Percentiles rank a stretch among this genome's conserved stretches.
Conservation (phyloP, 495 filamentous ascomycete species). For the Aspergillus funiculosus region DNA sequence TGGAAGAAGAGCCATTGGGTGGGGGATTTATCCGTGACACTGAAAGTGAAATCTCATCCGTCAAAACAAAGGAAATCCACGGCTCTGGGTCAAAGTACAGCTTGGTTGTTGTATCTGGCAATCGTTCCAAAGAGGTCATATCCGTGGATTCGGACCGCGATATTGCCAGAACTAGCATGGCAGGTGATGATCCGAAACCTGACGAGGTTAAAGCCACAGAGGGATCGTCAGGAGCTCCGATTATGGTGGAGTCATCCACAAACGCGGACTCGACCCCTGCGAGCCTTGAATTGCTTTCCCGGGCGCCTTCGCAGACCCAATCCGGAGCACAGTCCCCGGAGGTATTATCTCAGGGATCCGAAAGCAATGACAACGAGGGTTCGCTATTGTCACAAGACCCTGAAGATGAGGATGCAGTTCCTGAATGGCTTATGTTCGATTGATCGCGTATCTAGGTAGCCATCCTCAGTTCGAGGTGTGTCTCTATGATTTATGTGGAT, state of each 20-base stretch:
- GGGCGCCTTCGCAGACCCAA: slow-evolving; percentile 16
- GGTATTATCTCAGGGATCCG: slow-evolving; percentile 19
- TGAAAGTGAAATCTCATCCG: background rate
- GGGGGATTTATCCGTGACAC: slow-evolving; percentile 32
- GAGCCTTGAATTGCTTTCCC: slow-evolving; percentile 25
- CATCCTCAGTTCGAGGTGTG: too few relatives aligned
- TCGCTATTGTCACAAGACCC: slow-evolving; percentile 56
- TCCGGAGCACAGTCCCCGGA: slow-evolving; percentile 6
- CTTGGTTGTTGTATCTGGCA: slow-evolving; percentile 31
- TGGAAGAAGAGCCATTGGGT: slow-evolving; percentile 23
- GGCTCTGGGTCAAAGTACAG: slow-evolving; percentile 27
- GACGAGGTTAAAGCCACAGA: slow-evolving; percentile 11
- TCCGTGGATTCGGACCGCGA: background rate
- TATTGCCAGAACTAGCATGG: background rate
- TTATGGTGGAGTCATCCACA: slow-evolving; percentile 20
- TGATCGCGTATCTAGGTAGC: too few relatives aligned
- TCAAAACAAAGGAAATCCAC: background rate
- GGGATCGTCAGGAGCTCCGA: slow-evolving; percentile 24
- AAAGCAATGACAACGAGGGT: slow-evolving; percentile 34
- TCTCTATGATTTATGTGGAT: too few relatives aligned
- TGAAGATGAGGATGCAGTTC: slow-evolving; percentile 63
- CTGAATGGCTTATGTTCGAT: slow-evolving; percentile 53
- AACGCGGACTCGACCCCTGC: slow-evolving; percentile 21
- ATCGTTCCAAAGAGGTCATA: background rate
- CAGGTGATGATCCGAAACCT: slow-evolving; percentile 1